These are phyloP conservation scores for Phytopythium aichiense DNA, from an alignment of 352 stramenopile genomes.

Conservation along the genomic window DNA sequence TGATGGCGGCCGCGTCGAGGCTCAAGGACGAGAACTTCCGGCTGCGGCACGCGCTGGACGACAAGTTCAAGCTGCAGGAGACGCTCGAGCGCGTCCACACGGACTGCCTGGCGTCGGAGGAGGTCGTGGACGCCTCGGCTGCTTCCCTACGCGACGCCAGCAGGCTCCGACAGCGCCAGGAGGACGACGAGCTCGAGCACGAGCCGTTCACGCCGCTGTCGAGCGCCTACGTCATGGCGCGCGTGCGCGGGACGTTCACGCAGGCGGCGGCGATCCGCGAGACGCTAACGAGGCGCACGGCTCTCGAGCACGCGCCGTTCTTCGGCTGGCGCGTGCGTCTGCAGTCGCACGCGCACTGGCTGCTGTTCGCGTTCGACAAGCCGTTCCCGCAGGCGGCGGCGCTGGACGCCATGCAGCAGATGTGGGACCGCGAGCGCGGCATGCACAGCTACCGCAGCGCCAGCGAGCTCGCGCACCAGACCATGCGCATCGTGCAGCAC, in stretches of 20 bases:
- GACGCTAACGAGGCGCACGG: conserved; percentile 13
- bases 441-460: conserved; percentile 35
- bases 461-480: conserved; percentile 20
- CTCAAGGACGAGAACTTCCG: conserved; percentile 42
- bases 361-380: conserved; percentile 49
- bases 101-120: conserved; percentile 16
- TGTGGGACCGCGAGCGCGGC: conserved; percentile 35
- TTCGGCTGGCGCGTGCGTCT: conserved; percentile 42
- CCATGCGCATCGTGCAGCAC: conserved; percentile 29
- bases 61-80: conserved; percentile 45
- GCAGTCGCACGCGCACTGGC: conserved; percentile 21
- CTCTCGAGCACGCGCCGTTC: conserved; percentile 28
- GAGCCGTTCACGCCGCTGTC: conserved; percentile 23
- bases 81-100: conserved; percentile 41
- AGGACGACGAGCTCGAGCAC: conserved; percentile 11
- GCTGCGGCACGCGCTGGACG: conserved; percentile 33
- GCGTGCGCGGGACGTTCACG: conserved; percentile 19
- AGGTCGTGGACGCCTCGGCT: conserved; percentile 11
- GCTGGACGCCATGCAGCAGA: conserved; percentile 30
- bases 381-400: conserved; percentile 37
- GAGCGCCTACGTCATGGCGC: conserved; percentile 14
- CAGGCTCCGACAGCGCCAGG: background rate
- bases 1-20: conserved; percentile 27
- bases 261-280: conserved; percentile 25
- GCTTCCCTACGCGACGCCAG: background rate